Evolutionary conservation across 208 protist genomes (phyloP).

Genomic region (Entamoeba nuttalli): DNA sequence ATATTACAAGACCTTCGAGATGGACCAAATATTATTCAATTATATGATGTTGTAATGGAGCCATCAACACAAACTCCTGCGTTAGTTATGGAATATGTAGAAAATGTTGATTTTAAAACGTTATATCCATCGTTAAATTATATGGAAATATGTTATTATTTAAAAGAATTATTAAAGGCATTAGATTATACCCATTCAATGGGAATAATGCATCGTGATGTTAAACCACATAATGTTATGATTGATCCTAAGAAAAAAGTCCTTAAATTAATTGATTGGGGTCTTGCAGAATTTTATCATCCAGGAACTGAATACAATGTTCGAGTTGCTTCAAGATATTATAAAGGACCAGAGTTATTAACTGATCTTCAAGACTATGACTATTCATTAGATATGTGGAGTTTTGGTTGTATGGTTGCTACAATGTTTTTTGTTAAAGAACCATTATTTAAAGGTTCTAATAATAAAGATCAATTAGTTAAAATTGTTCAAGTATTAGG

Average conservation of each 20-base stretch:
- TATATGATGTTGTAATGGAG: slow-evolving; percentile 89
- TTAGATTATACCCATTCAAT: slow-evolving; percentile 28
- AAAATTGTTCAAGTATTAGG: slow-evolving; percentile 32
- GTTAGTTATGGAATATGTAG: slow-evolving; percentile 93
- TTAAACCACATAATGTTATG: slow-evolving; percentile 34
- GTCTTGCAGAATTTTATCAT: slow-evolving; percentile 37
- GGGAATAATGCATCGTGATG: slow-evolving; percentile 36
- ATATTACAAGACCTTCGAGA: slow-evolving; percentile 91
- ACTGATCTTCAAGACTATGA: slow-evolving; percentile 27
- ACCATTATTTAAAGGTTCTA: slow-evolving; percentile 31
- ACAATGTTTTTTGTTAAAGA: slow-evolving; percentile 25
- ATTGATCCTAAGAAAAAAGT: slow-evolving; percentile 11
- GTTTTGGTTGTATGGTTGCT: slow-evolving; percentile 24
- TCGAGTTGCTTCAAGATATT: slow-evolving; percentile 32
- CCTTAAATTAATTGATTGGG: slow-evolving; percentile 29
- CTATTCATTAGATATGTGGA: slow-evolving; percentile 41
- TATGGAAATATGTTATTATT: background rate
- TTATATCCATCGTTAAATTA: slow-evolving; percentile 58
- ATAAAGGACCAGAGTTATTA: slow-evolving; percentile 33
- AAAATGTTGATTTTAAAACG: slow-evolving; percentile 72
- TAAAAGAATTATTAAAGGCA: slow-evolving; percentile 9
- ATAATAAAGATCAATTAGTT: slow-evolving; percentile 28
- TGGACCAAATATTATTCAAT: slow-evolving; percentile 86
- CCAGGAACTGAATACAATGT: slow-evolving; percentile 27
- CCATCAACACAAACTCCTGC: slow-evolving; percentile 69